These are phyloP conservation scores for Exserohilum turcica DNA, from an alignment of 2,329 filamentous ascomycete genomes.

Conservation along the genomic window DNA sequence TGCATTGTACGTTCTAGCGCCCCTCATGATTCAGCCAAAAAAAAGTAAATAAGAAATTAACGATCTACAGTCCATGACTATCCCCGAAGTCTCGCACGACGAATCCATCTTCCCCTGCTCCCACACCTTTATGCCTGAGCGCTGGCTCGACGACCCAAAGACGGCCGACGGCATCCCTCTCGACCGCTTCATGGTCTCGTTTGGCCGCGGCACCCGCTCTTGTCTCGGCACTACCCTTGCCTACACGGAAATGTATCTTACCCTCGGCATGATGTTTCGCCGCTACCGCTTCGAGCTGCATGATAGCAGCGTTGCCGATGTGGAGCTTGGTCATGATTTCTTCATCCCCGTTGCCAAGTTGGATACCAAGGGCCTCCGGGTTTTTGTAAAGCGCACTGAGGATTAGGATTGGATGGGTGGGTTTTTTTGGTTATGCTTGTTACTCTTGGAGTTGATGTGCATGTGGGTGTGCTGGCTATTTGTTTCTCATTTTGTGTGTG, in stretches of 20 bases:
- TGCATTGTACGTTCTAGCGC: constrained; percentile 28
- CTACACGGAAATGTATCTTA: constrained; percentile 42
- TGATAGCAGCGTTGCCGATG: constrained; percentile 38
- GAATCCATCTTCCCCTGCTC: constrained; percentile 47
- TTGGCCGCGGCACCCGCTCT: constrained; percentile 49
- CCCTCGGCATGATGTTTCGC: constrained; percentile 42
- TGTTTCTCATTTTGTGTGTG: not conserved
- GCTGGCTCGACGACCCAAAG: constrained; percentile 46
- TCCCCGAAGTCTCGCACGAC: constrained; percentile 44
- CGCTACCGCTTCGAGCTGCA: constrained; percentile 39
- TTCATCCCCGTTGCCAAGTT: constrained; percentile 45
- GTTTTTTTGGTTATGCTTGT: too few species aligned
- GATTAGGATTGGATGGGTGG: too few species aligned
- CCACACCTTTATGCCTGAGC: constrained; percentile 46
- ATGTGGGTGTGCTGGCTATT: not conserved
- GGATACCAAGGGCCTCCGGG: constrained; percentile 46
- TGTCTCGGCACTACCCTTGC: constrained; percentile 52
- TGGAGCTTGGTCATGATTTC: constrained; percentile 45
- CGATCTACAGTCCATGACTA: constrained; percentile 39
- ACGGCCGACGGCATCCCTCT: constrained; percentile 40
- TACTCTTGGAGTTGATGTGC: not conserved
- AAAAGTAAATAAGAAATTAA: too few species aligned
- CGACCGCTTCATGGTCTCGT: constrained; percentile 50
- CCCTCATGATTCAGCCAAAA: not conserved
- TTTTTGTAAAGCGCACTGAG: constrained; percentile 30